Base-by-base conservation (phyloP, 129 eudicot genomes). In the Flaveria brownii region DNA sequence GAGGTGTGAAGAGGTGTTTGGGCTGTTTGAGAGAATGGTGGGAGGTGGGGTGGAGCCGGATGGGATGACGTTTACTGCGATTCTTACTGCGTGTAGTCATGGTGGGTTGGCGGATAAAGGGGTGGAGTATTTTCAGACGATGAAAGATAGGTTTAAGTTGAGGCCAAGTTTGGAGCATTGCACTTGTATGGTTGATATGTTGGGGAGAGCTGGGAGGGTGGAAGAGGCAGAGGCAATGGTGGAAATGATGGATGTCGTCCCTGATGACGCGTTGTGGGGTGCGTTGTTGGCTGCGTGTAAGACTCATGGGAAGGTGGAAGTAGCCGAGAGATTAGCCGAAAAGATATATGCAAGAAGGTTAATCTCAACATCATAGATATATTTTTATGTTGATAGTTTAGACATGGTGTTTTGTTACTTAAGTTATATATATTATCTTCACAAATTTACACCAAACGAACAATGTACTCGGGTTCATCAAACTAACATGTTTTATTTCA, bases 151-250 rank as follows among this genome's bases (percentile, higher is more conserved):
- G 74, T 88, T 85, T 71, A 68, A 74, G 23, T 13, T 85, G 64
- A 81, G 41, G 51, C 85, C 83, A 6, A 52, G 77, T 6, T 33
- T 88, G 86, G 88, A 83, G 54, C 92, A 85, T 85, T 88, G 79
- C 51, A 85, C 86, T 17, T 88, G 92, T 78, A 85, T 88, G 86
- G 88, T 85, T 69, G 92, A 83, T 85, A 80, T 88, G 92, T 75
- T 88, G 83, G 92, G 89, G 43, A 68, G 92, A 52, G 84, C 75
- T 0, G 89, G 92, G 75, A 71, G 83, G 69, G 64, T 88, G 59
- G 86, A 85, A 61, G 88, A 77, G 71, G 85, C 79, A 1, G 82
- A 54, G 51, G 41, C 11, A 2, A 22, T 82, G 72, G 78, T 82
- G 3, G 75, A 82, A 49, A 50, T 7, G 79, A 77, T 82, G 82